Base-by-base conservation (phyloP, 2,329 filamentous ascomycete genomes). In the Tolypocladium tundrense region DNA sequence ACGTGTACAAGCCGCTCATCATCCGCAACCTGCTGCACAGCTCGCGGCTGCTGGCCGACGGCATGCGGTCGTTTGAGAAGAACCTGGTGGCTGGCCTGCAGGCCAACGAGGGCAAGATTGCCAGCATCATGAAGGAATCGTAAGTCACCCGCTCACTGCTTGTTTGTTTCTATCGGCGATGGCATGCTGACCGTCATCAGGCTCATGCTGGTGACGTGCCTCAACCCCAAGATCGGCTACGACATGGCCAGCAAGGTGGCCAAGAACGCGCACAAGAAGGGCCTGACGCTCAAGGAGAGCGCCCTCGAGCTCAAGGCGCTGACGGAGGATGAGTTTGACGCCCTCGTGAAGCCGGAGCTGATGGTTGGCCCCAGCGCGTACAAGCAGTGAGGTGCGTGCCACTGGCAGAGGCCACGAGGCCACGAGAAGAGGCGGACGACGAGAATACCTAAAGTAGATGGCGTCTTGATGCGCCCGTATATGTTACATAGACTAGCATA, bases 211-310 rank as follows among this genome's bases (percentile, higher is more conserved):
- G 94, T 97, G 41, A 99, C 94, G 64, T 97, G 93, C 81, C 82
- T 97, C 62, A 97, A 97, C 82, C 91, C 92, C 66, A 90, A 96
- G 75, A 97, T 97, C 71, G 93, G 92, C 60, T 96, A 97, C 75
- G 92, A 97, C 72, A 95, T 95, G 90, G 92, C 92, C 56, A 91
- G 87, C 75, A 96, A 96, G 81, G 92, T 96, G 31, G 92, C 92
- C 69, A 97, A 97, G 87, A 95, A 99, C 71, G 94, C 94, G 19
- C 94, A 99, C 80, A 97, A 97, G 85, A 97, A 97, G 85, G 91
- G 91, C 40, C 77, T 93, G 55, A 97, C 91, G 31, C 83, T 99
- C 59, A 97, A 97, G 82, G 79, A 96, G 77, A 93, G 88, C 69
- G 93, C 94, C 24, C 86, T 97, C 81, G 90, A 97, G 80, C 83